A percentile compares a stretch with the other conserved stretches of the same genome.
Conservation (phyloP, 2,329 filamentous ascomycete species). For the Monilinia aucupariae region DNA sequence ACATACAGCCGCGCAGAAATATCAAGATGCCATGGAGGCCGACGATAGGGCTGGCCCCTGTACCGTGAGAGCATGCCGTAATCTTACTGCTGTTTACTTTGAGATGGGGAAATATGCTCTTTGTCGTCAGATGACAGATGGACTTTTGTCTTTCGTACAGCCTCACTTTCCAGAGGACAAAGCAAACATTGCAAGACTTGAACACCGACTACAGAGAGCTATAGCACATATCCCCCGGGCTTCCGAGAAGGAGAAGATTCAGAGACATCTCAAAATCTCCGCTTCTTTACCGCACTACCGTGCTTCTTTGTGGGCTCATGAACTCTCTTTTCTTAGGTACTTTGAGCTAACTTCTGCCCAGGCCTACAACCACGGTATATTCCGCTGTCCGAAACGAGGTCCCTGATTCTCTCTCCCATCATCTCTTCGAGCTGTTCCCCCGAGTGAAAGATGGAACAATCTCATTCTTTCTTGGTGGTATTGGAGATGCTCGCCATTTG, state of each 20-base stretch:
- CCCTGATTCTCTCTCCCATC: background rate
- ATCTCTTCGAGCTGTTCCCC: background rate
- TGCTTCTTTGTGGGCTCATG: background rate
- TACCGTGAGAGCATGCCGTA: background rate
- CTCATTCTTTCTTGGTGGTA: slow-evolving; percentile 20
- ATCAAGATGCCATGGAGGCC: background rate
- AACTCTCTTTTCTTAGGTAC: background rate
- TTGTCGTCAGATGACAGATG: background rate
- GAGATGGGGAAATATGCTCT: background rate
- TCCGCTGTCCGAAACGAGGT: slow-evolving; percentile 13
- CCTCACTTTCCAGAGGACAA: background rate
- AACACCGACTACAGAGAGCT: background rate
- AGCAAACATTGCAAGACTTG: background rate
- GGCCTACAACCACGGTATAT: background rate
- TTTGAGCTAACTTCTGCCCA: background rate
- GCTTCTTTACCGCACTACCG: background rate
- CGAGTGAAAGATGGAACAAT: background rate
- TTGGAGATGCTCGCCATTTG: slow-evolving; percentile 19
- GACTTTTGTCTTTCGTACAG: no score
- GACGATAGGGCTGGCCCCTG: background rate
- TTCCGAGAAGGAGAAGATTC: background rate
- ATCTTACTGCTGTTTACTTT: background rate
- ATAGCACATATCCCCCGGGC: background rate
- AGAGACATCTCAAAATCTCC: background rate
- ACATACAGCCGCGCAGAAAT: background rate